These are phyloP conservation scores for Penicillium lividum DNA, from an alignment of 495 filamentous ascomycete species.

Conservation along the genomic window DNA sequence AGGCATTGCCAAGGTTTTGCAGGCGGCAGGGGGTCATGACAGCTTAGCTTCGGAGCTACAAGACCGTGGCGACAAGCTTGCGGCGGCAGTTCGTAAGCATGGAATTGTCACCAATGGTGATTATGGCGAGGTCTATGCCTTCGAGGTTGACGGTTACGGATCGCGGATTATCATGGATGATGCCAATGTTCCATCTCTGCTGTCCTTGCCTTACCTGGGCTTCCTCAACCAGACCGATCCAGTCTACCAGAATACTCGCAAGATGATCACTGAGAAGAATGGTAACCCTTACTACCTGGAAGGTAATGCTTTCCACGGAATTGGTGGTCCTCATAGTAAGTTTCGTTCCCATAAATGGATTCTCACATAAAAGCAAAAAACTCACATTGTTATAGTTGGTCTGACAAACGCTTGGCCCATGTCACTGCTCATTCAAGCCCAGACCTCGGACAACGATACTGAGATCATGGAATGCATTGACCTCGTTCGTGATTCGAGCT, in stretches of 20 bases:
- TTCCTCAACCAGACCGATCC: conserved; percentile 67
- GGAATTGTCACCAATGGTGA: conserved; percentile 83
- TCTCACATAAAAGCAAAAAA: background rate
- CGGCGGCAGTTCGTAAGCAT: conserved; percentile 78
- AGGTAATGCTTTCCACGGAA: conserved; percentile 79
- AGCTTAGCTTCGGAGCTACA: conserved; percentile 56
- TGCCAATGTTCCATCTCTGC: conserved; percentile 88
- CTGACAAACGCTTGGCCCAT: conserved; percentile 95
- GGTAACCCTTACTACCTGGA: conserved; percentile 89
- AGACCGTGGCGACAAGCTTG: conserved; percentile 66
- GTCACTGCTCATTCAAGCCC: conserved; percentile 85
- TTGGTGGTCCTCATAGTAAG: conserved; percentile 73
- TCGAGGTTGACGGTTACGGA: conserved; percentile 95
- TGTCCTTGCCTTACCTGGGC: conserved; percentile 84
- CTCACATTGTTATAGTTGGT: conserved; percentile 53
- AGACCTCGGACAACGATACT: conserved; percentile 82
- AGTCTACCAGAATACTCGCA: conserved; percentile 86
- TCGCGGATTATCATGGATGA: conserved; percentile 94
- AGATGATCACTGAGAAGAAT: conserved; percentile 77
- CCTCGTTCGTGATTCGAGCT: conserved; percentile 71
- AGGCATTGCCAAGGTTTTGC: conserved; percentile 69
- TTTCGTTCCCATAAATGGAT: conserved; percentile 4
- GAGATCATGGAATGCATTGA: conserved; percentile 75
- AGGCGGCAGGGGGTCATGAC: conserved; percentile 52
- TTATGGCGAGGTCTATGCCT: conserved; percentile 91